Conservation (phyloP, 2,329 filamentous ascomycete genomes). For the Beauveria bassiana region DNA sequence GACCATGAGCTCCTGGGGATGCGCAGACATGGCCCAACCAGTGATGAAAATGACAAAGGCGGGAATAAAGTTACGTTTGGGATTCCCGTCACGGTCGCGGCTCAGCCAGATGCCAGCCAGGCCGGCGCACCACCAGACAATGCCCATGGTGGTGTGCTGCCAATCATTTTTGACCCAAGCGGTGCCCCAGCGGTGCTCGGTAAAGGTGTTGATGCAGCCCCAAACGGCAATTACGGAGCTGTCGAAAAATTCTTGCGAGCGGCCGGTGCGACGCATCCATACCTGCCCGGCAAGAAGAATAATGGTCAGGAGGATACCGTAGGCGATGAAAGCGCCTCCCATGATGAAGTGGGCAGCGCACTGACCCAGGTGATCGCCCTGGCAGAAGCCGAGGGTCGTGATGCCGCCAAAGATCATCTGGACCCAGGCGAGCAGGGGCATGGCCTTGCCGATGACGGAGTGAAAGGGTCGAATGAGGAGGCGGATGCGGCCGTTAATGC, state of each 20-base stretch:
- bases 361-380: conserved; percentile 83
- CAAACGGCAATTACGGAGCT: conserved; percentile 83
- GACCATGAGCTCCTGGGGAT: conserved; percentile 75
- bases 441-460: conserved; percentile 73
- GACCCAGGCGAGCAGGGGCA: conserved; percentile 81
- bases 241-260: conserved; percentile 96
- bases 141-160: conserved; percentile 99
- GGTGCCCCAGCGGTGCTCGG: conserved; percentile 88
- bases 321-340: conserved; percentile 92
- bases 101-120: conserved; percentile 89
- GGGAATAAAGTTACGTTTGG: conserved; percentile 88
- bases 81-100: conserved; percentile 69
- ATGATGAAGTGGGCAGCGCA: conserved; percentile 98
- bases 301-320: conserved; percentile 81
- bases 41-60: conserved; percentile 86
- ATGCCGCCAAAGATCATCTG: conserved; percentile 98
- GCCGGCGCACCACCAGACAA: conserved; percentile 96
- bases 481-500: conserved; percentile 72
- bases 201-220: conserved; percentile 98
- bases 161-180: conserved; percentile 89
- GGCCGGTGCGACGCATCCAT: conserved; percentile 74
- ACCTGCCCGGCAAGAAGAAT: conserved; percentile 80
- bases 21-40: conserved; percentile 90
- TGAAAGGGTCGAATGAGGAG: conserved; percentile 65
- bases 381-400: conserved; percentile 84